Conservation (phyloP, 192 early-diverging fungal genomes). For the Geranomyces michiganensis region DNA sequence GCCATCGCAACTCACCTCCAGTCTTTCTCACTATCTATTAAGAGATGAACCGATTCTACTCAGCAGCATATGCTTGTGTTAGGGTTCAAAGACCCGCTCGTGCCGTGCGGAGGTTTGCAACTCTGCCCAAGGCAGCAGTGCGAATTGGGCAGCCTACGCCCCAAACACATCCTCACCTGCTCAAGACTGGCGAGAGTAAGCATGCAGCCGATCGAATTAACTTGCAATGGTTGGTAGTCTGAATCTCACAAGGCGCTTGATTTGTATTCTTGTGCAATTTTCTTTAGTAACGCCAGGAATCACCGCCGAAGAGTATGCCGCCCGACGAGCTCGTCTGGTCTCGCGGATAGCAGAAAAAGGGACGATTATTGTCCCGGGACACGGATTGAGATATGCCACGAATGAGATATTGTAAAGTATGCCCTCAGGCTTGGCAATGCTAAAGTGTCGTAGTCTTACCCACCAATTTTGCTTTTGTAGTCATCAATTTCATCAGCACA, state of each 20-base stretch:
- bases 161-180: constrained; percentile 81
- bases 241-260: too few relatives aligned
- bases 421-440: neutral
- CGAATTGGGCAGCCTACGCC: constrained; percentile 77
- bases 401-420: constrained; percentile 80
- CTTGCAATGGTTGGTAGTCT: too few relatives aligned
- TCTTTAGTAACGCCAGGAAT: constrained; percentile 78
- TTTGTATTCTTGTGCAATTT: too few relatives aligned
- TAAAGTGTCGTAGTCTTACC: neutral
- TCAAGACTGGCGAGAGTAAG: constrained; percentile 70
- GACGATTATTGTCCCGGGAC: constrained; percentile 70
- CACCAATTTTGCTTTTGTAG: constrained; percentile 30
- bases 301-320: constrained; percentile 71
- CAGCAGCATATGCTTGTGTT: too few relatives aligned
- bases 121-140: too few relatives aligned
- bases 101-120: too few relatives aligned
- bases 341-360: constrained; percentile 57
- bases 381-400: constrained; percentile 80
- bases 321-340: constrained; percentile 70
- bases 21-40: too few relatives aligned
- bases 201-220: neutral
- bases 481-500: constrained; percentile 91
- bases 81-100: too few relatives aligned
- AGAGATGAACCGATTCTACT: too few relatives aligned
- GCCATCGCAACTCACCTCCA: too few relatives aligned